A percentile compares a stretch with the other conserved stretches of the same genome.
These are phyloP conservation scores for Aciculosporium take DNA, from an alignment of 2,329 filamentous ascomycete genomes.

Conservation along the genomic window DNA sequence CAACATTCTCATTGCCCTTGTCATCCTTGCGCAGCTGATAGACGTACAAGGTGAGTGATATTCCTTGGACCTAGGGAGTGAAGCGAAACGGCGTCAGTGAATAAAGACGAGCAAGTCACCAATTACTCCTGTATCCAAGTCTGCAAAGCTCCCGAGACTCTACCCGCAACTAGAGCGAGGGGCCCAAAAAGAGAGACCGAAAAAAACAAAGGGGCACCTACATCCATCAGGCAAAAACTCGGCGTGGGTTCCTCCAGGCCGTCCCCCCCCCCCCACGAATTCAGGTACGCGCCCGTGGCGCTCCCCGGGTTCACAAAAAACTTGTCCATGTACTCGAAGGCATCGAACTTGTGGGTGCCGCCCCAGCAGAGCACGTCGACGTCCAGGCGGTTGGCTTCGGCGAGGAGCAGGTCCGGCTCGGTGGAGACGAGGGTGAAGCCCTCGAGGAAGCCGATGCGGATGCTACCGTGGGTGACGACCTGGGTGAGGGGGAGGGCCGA, in stretches of 20 bases:
- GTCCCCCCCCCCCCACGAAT: slow-evolving; percentile 43
- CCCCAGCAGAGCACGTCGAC: slow-evolving; percentile 58
- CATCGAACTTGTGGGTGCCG: slow-evolving; percentile 54
- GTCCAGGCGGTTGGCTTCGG: slow-evolving; percentile 53
- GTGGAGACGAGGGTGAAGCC: slow-evolving; percentile 54
- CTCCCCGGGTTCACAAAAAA: slow-evolving; percentile 58
- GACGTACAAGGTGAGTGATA: slow-evolving; percentile 88
- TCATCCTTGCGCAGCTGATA: slow-evolving; percentile 72
- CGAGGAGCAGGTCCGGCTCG: slow-evolving; percentile 51
- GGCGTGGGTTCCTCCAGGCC: slow-evolving; percentile 72
- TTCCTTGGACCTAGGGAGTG: slow-evolving; percentile 66
- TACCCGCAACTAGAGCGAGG: too few relatives aligned
- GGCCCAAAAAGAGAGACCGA: too few relatives aligned
- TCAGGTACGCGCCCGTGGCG: slow-evolving; percentile 48
- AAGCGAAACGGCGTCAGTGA: not conserved
- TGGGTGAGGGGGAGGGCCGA: slow-evolving; percentile 50
- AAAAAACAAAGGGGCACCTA: slow-evolving; percentile 34
- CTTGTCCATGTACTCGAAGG: slow-evolving; percentile 61
- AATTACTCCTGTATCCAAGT: too few relatives aligned
- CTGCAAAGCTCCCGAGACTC: not conserved
- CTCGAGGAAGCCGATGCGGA: slow-evolving; percentile 54
- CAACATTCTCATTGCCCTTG: slow-evolving; percentile 63
- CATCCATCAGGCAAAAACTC: slow-evolving; percentile 96
- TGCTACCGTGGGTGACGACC: slow-evolving; percentile 49
- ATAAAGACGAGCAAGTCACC: too few relatives aligned